phyloP scores from a whole-genome alignment of 257 asterid genomes.

The Gardenia jasminoides region DNA sequence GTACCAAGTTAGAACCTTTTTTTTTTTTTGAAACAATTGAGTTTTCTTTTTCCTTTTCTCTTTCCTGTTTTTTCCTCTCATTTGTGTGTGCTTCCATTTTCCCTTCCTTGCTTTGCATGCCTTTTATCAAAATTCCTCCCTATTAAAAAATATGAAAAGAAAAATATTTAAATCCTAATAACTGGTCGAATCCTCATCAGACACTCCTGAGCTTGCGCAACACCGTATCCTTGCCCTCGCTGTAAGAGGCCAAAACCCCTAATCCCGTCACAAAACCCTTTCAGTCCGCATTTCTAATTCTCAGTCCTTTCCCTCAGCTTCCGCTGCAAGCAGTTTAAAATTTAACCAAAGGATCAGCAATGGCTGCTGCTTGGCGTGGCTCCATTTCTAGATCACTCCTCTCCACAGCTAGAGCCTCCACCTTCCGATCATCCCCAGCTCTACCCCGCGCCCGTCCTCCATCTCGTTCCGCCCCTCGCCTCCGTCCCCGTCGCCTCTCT shows the following conservation, averaged over 20 bases:
- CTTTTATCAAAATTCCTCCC: no score
- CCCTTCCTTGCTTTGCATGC: no score
- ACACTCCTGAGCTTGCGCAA: not conserved
- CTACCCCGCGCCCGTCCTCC: conserved; percentile 58
- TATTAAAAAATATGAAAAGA: no score
- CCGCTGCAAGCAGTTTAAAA: not conserved
- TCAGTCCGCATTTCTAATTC: not conserved
- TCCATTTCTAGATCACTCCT: conserved; percentile 67
- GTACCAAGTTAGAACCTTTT: no score
- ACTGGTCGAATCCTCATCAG: not conserved
- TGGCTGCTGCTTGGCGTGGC: conserved; percentile 81
- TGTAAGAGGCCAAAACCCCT: not conserved
- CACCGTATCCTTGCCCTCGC: not conserved
- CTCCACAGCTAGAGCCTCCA: conserved; percentile 67
- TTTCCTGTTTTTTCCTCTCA: no score
- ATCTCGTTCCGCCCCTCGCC: conserved; percentile 50
- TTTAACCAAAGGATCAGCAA: conserved; percentile 15
- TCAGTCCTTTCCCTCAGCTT: not conserved
- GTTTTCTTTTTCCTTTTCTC: no score
- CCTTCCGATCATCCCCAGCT: conserved; percentile 68
- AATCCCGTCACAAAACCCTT: conserved; percentile 13
- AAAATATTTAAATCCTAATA: not conserved
- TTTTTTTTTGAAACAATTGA: no score
- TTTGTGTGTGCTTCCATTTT: not conserved
- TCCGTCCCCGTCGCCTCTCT: conserved; percentile 64